A percentile compares a stretch with the other conserved stretches of the same genome.
Evolutionary conservation across 129 eudicot species (phyloP).

Genomic region (Lactuca sativa): DNA sequence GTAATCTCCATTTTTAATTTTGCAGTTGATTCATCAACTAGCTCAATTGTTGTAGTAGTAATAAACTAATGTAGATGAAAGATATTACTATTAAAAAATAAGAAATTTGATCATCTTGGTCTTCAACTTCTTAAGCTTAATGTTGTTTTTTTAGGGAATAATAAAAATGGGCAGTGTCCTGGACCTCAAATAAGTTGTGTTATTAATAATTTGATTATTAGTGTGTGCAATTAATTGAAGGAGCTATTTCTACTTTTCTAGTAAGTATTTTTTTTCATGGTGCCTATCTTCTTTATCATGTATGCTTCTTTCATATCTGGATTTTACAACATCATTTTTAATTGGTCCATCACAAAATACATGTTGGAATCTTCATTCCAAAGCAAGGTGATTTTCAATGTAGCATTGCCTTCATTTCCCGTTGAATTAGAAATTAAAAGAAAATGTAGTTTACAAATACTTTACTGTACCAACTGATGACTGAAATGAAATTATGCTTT

Average conservation of each 20-base stretch:
- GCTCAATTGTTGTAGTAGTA: constrained; percentile 70
- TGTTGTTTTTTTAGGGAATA: neutral
- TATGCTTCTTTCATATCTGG: too few relatives aligned
- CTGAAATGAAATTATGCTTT: too few relatives aligned
- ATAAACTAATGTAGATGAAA: neutral
- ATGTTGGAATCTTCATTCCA: constrained; percentile 91
- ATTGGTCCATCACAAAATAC: constrained; percentile 88
- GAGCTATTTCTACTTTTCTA: constrained; percentile 59
- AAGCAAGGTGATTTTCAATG: constrained; percentile 84
- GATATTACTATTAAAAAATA: neutral
- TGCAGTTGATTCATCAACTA: constrained; percentile 97
- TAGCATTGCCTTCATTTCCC: constrained; percentile 11
- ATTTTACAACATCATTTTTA: too few relatives aligned
- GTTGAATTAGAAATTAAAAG: too few relatives aligned
- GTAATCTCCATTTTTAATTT: constrained; percentile 93
- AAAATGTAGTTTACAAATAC: too few relatives aligned
- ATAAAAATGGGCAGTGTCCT: too few relatives aligned
- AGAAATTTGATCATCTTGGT: neutral
- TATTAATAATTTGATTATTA: too few relatives aligned
- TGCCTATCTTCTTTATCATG: too few relatives aligned
- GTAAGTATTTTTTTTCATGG: too few relatives aligned
- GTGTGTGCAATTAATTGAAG: constrained; percentile 38
- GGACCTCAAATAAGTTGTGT: too few relatives aligned
- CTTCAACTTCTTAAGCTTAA: constrained; percentile 53
- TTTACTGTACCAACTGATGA: too few relatives aligned